Conservation (phyloP, 2,329 filamentous ascomycete genomes). For the Septoria petroselini region DNA sequence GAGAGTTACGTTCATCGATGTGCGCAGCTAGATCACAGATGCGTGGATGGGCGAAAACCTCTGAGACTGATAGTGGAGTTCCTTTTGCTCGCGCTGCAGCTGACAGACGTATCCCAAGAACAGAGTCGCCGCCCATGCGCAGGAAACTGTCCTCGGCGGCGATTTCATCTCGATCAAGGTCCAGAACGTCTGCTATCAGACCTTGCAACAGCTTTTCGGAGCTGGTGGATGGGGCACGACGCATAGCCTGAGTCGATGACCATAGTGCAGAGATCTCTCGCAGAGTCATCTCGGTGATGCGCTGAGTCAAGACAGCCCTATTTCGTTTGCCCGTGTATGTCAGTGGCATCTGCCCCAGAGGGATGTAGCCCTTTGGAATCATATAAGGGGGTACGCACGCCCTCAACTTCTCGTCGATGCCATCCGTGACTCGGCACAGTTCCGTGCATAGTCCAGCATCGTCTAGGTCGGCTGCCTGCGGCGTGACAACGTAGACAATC, state of each 20-base stretch:
- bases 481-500: conserved; percentile 1
- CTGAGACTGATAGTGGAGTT: conserved; percentile 42
- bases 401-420: conserved; percentile 1
- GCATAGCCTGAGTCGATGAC: background rate
- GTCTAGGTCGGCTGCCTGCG: background rate
- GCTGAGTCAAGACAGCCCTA: background rate
- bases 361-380: conserved; percentile 5
- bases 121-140: conserved; percentile 47
- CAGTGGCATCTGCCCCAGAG: background rate
- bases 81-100: conserved; percentile 40
- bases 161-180: conserved; percentile 7
- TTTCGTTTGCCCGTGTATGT: conserved; percentile 4
- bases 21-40: conserved; percentile 26
- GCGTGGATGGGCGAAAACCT: conserved; percentile 42
- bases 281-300: conserved; percentile 5
- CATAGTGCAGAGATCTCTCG: conserved; percentile 1
- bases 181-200: conserved; percentile 14
- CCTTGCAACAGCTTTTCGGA: background rate
- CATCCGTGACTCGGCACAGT: background rate
- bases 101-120: conserved; percentile 47
- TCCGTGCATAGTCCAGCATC: background rate
- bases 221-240: background rate
- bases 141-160: conserved; percentile 44
- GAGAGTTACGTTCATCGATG: background rate
- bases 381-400: conserved; percentile 4